Conservation (phyloP, 2,329 filamentous ascomycete genomes). For the Pseudogymnoascus sp. region DNA sequence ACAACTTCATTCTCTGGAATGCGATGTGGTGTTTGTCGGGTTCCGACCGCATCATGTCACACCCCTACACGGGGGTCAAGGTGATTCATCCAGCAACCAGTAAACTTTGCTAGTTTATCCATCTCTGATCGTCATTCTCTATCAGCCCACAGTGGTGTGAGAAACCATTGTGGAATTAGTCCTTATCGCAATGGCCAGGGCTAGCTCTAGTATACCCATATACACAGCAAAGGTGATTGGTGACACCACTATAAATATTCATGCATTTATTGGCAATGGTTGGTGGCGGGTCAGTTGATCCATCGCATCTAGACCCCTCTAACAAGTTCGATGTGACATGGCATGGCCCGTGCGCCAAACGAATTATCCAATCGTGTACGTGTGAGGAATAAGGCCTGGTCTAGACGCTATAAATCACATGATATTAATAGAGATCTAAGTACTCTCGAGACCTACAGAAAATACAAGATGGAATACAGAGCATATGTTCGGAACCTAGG, state of each 20-base stretch:
- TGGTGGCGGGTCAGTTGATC: background rate
- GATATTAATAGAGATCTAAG: background rate
- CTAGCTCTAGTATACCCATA: background rate
- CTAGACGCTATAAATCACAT: background rate
- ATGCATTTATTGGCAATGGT: background rate
- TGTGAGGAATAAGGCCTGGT: background rate
- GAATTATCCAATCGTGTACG: background rate
- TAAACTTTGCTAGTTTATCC: background rate
- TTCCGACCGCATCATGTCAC: too few relatives aligned
- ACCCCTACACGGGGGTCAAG: too few relatives aligned
- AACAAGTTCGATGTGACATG: background rate
- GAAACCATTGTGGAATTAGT: too few relatives aligned
- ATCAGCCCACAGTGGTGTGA: background rate
- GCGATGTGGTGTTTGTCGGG: too few relatives aligned
- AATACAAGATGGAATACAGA: background rate
- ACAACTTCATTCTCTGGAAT: background rate
- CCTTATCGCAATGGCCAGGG: background rate
- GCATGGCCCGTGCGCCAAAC: background rate
- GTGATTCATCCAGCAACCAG: background rate
- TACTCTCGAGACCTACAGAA: background rate
- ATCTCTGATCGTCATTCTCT: background rate
- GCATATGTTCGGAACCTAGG: background rate
- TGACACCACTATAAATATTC: background rate
- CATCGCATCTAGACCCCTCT: background rate
- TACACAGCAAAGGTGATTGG: background rate